A percentile compares a stretch with the other conserved stretches of the same genome.
Evolutionary conservation across 192 early-diverging fungal species (phyloP).

Genomic region (Haplosporangium gracile): DNA sequence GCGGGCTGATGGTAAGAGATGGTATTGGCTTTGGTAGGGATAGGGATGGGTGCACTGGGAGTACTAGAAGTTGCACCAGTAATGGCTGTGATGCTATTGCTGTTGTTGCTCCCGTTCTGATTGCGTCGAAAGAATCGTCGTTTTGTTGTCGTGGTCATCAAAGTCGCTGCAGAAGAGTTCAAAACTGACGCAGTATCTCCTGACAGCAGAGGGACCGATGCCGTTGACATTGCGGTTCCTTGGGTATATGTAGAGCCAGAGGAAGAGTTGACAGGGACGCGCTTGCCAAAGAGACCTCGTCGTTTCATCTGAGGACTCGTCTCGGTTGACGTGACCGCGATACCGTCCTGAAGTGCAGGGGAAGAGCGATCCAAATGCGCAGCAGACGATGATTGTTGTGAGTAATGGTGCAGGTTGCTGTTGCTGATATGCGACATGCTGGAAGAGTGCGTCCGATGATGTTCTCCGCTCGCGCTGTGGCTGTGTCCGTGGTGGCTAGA

Average conservation of each 20-base stretch:
- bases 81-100: background rate
- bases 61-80: background rate
- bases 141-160: background rate
- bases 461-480: background rate
- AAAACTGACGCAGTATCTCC: background rate
- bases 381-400: background rate
- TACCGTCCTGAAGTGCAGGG: background rate
- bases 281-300: constrained; percentile 50
- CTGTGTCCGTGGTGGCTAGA: background rate
- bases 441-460: background rate
- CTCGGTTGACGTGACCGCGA: background rate
- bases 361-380: background rate
- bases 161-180: background rate
- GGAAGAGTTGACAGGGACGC: constrained; percentile 1
- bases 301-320: constrained; percentile 44
- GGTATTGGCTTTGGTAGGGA: constrained; percentile 3
- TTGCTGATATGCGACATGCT: constrained; percentile 6
- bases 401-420: background rate
- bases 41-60: constrained; percentile 4
- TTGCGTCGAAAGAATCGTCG: constrained; percentile 19
- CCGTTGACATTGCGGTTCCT: background rate
- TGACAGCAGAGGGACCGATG: background rate
- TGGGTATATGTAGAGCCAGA: constrained; percentile 6
- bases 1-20: background rate
- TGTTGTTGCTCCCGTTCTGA: background rate